These are phyloP conservation scores for Emericellopsis cladophorae DNA, from an alignment of 2,329 filamentous ascomycete species.

Conservation along the genomic window DNA sequence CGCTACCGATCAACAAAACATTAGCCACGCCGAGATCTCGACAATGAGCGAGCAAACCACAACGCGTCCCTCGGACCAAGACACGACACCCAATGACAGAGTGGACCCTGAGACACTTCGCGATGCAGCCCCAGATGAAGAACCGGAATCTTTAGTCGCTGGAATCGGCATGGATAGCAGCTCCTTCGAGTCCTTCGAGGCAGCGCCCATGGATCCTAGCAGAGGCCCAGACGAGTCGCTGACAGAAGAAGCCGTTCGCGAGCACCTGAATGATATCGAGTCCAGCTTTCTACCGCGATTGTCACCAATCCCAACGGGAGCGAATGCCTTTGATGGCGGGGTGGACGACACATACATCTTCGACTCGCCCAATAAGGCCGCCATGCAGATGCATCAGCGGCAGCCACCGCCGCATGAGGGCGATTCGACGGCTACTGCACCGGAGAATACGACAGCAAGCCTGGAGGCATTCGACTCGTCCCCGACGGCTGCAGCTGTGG, in stretches of 20 bases:
- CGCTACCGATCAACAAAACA: constrained; percentile 3
- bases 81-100: neutral
- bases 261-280: constrained; percentile 50
- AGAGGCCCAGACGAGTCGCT: constrained; percentile 29
- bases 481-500: constrained; percentile 41
- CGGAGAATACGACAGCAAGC: constrained; percentile 30
- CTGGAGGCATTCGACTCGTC: constrained; percentile 44
- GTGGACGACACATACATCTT: constrained; percentile 49
- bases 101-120: too few species aligned
- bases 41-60: neutral
- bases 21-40: neutral
- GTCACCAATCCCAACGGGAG: constrained; percentile 39
- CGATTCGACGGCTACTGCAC: constrained; percentile 12
- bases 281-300: constrained; percentile 50
- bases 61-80: neutral
- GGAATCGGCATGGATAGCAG: constrained; percentile 18
- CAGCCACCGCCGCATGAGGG: constrained; percentile 7
- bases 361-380: constrained; percentile 27
- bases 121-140: neutral
- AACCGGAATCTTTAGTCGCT: neutral
- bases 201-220: constrained; percentile 21
- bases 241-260: constrained; percentile 38
- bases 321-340: constrained; percentile 22
- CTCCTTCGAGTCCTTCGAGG: constrained; percentile 31
- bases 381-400: constrained; percentile 7